Conservation (phyloP, 2,329 filamentous ascomycete genomes). For the Microsporum canis region DNA sequence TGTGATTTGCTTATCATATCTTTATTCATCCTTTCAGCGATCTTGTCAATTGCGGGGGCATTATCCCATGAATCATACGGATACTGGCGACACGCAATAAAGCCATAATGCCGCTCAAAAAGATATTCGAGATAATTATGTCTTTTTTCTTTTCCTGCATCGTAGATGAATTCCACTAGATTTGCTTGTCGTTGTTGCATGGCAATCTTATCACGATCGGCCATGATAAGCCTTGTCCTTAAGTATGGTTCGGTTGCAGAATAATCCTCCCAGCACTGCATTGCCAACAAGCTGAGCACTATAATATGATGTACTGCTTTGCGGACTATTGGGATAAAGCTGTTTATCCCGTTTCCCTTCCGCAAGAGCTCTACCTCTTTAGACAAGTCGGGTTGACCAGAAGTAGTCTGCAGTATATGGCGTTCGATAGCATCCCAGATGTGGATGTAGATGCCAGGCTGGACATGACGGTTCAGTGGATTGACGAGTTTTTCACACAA, state of each 20-base stretch:
- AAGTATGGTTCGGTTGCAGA: constrained; percentile 16
- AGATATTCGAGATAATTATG: constrained; percentile 15
- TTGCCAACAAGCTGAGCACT: constrained; percentile 21
- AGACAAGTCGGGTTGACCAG: constrained; percentile 8
- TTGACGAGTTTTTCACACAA: constrained; percentile 24
- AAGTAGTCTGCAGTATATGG: constrained; percentile 19
- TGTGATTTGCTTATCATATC: constrained; percentile 17
- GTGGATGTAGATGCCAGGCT: constrained; percentile 21
- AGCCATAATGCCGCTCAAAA: constrained; percentile 20
- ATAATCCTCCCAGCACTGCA: constrained; percentile 25
- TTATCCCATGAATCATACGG: constrained; percentile 22
- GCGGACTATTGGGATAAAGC: constrained; percentile 22
- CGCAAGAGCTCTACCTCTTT: constrained; percentile 17
- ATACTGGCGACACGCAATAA: constrained; percentile 16
- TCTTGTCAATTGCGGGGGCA: constrained; percentile 7
- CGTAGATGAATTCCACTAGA: constrained; percentile 7
- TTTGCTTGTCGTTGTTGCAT: constrained; percentile 15
- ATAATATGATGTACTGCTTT: constrained; percentile 23
- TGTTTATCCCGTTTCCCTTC: constrained; percentile 19
- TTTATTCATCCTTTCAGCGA: constrained; percentile 15
- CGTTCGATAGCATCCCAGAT: constrained; percentile 26
- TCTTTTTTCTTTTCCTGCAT: constrained; percentile 2
- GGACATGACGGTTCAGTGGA: constrained; percentile 14
- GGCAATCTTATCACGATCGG: constrained; percentile 17
- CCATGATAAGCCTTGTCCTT: constrained; percentile 13